These are phyloP conservation scores for Filobasidium uniguttulatum DNA, from an alignment of 1,284 basidiomycete genomes.

Conservation along the genomic window DNA sequence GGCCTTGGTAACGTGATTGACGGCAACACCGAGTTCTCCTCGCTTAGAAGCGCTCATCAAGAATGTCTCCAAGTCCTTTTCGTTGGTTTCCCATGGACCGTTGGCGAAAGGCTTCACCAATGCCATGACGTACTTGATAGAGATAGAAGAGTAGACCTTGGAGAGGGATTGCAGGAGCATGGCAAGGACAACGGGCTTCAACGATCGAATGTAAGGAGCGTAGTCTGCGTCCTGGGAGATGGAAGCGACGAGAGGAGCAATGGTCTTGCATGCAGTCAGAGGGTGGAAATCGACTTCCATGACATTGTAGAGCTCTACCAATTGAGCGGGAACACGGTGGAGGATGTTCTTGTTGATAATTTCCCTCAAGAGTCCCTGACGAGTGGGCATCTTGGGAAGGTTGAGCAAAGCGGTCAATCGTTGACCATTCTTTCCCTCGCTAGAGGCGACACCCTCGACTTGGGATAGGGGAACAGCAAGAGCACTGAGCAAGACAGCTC, in stretches of 20 bases:
- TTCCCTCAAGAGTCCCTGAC: constrained; percentile 69
- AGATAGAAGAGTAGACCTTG: constrained; percentile 85
- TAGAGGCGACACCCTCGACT: constrained; percentile 46
- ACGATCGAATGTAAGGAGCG: constrained; percentile 71
- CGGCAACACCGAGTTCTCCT: constrained; percentile 73
- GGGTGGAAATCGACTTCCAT: constrained; percentile 94
- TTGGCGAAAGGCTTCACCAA: constrained; percentile 59
- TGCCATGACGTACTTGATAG: constrained; percentile 57
- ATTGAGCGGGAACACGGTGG: constrained; percentile 58
- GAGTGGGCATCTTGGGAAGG: constrained; percentile 70
- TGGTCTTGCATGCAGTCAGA: constrained; percentile 66
- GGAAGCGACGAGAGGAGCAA: constrained; percentile 64
- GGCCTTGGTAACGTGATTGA: constrained; percentile 78
- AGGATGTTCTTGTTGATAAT: constrained; percentile 75
- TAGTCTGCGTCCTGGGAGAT: constrained; percentile 47
- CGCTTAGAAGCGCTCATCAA: constrained; percentile 81
- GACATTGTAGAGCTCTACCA: constrained; percentile 76
- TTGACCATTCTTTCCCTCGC: constrained; percentile 56
- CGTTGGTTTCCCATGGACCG: constrained; percentile 45
- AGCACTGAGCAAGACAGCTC: constrained; percentile 82
- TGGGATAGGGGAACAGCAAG: constrained; percentile 80
- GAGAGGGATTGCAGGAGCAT: constrained; percentile 88
- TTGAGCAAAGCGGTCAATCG: constrained; percentile 78
- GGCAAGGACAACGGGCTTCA: constrained; percentile 83
- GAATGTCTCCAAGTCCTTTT: constrained; percentile 75